These are phyloP conservation scores for Podaxis mareebaensis DNA, from an alignment of 768 basidiomycete genomes.

Conservation along the genomic window DNA sequence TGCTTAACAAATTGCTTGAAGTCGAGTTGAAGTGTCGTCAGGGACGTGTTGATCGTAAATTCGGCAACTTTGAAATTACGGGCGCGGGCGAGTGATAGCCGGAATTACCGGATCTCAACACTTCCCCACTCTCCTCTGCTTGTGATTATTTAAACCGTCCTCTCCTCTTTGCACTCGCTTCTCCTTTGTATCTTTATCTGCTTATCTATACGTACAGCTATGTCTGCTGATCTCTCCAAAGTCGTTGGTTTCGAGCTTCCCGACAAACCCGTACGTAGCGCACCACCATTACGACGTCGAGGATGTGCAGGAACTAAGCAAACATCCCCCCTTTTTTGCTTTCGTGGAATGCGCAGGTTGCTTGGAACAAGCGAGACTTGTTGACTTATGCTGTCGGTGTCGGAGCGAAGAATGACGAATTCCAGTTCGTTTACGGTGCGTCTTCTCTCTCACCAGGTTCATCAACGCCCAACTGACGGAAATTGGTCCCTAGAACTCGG, in stretches of 20 bases:
- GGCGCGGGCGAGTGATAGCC: slow-evolving; percentile 6
- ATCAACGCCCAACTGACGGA: background rate
- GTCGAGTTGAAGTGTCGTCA: background rate
- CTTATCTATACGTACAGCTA: slow-evolving; percentile 5
- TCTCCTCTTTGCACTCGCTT: background rate
- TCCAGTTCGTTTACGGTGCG: slow-evolving; percentile 71
- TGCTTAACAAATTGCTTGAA: background rate
- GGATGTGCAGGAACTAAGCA: background rate
- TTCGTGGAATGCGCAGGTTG: slow-evolving; percentile 47
- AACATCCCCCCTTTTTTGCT: background rate
- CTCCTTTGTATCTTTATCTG: background rate
- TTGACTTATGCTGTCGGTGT: slow-evolving; percentile 79
- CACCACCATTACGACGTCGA: background rate
- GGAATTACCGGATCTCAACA: slow-evolving; percentile 18
- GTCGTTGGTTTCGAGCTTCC: slow-evolving; percentile 60
- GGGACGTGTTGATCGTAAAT: background rate
- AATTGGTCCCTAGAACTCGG: slow-evolving; percentile 46
- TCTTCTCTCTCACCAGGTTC: background rate
- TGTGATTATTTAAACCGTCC: slow-evolving; percentile 8
- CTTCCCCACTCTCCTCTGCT: background rate
- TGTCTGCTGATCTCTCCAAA: slow-evolving; percentile 54
- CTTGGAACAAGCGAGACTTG: slow-evolving; percentile 85
- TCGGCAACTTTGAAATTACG: background rate
- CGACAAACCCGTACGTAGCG: slow-evolving; percentile 51
- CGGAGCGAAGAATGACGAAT: slow-evolving; percentile 77